Base-by-base conservation (phyloP, 768 basidiomycete genomes). In the Auriscalpium vulgare region DNA sequence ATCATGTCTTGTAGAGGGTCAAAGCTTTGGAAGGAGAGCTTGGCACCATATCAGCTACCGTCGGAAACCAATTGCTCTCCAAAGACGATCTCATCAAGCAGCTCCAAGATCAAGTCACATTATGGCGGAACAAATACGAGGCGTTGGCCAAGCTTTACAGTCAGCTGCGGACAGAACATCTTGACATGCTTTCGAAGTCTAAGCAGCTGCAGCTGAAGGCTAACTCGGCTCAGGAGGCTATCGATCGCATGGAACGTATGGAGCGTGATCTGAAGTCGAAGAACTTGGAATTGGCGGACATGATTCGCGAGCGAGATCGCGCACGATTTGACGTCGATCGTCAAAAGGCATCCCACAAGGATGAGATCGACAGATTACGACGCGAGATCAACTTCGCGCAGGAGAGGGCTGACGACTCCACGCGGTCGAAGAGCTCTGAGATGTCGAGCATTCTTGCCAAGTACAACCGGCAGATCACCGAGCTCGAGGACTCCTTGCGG, bases 41-140 rank as follows among this genome's bases (percentile, higher is more conserved):
- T 40, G 78, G 74, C 52, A 85, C 84, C 53, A 80, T 91, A 63
- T 76, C 79, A 21, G 74, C 78, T 59, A 92, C 94, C 65, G 80
- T 95, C 59, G 83, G 81, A 58, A 85, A 89, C 4, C 97, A 98
- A 69, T 78, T 97, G 74, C 67, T 75, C 51, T 87, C 93, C 14
- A 99, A 98, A 70, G 97, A 99, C 68, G 94, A 97, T 13, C 74
- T 98, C 65, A 95, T 98, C 70, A 86, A 85, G 66, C 92, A 95
- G 67, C 80, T 99, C 3, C 95, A 98, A 66, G 91, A 97, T 66
- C 97, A 99, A 72, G 95, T 97, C 60, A 89, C 83, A 4, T 74
- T 95, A 13, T 99, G 97, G 97, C 87, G 93, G 55, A 95, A 91
- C 75, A 99, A 99, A 72, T 99, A 99, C 70, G 97, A 99, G 69